Base-by-base conservation (phyloP, 2,329 filamentous ascomycete genomes). In the Pseudofabraea citricarpa region DNA sequence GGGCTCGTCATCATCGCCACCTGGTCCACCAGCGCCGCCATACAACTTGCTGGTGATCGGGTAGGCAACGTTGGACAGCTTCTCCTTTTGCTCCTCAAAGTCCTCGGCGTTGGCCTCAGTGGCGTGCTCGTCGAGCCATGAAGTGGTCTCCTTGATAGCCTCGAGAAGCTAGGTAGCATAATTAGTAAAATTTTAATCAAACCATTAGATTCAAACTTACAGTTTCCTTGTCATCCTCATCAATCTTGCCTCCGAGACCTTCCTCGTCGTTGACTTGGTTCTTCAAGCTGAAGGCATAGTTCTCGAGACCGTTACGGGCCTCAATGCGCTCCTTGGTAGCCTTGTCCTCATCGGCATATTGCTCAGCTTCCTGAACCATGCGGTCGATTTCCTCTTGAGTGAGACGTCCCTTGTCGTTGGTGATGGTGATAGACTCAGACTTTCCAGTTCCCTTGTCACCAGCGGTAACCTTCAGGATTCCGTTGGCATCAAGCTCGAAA, bases 11-110 rank as follows among this genome's bases (percentile, higher is more conserved):
- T 88, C 85, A 51, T 71, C 76, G 46, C 74, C 79, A 56, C 75
- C 78, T 51, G 76, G 81, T 55, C 77, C 83, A 58, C 79, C 81
- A 60, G 77, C 74, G 57, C 75, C 68, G 56, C 68, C 73, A 77
- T 96, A 96, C 62, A 96, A 79, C 83, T 98, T 98, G 75, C 88
- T 95, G 60, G 93, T 98, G 73, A 98, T 98, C 57, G 93, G 93
- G 75, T 97, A 96, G 43, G 93, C 93, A 54, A 96, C 87, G 68
- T 87, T 86, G 60, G 87, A 94, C 57, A 98, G 81, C 81, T 96
- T 96, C 86, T 98, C 91, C 79, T 94, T 95, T 78, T 97, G 91
- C 81, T 98, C 93, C 71, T 96, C 90, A 61, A 97, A 96, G 75
- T 97, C 93, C 75, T 96, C 91, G 47, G 89, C 77, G 56, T 76